Conservation (phyloP, 768 basidiomycete genomes). For the Leucosporidium yakuticum region DNA sequence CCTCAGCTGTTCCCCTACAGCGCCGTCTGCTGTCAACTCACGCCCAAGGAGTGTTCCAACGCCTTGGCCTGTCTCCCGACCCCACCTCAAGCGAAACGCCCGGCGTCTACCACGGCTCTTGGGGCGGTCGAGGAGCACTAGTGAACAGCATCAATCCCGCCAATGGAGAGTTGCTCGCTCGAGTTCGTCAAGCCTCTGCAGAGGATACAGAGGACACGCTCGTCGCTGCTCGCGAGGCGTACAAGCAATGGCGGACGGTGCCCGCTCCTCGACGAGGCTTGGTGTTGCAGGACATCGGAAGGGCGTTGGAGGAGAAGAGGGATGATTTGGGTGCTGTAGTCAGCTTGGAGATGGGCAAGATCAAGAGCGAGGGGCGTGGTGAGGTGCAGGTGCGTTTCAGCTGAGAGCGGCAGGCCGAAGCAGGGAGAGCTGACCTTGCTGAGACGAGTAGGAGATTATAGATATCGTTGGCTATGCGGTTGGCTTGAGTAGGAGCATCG, state of each 20-base stretch:
- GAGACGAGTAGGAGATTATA: conserved; percentile 32
- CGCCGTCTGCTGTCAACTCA: neutral
- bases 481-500: conserved; percentile 26
- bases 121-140: conserved; percentile 68
- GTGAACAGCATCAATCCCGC: conserved; percentile 71
- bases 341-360: conserved; percentile 68
- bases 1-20: neutral
- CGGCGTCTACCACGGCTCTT: conserved; percentile 74
- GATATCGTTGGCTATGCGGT: conserved; percentile 33
- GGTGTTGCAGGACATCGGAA: conserved; percentile 12
- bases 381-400: conserved; percentile 56
- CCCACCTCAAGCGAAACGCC: conserved; percentile 41
- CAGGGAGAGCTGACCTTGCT: neutral
- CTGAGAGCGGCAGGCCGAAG: neutral
- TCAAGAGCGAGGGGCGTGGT: conserved; percentile 79
- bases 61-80: conserved; percentile 59
- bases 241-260: conserved; percentile 61
- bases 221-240: conserved; percentile 67
- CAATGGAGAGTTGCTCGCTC: conserved; percentile 74
- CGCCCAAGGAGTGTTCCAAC: conserved; percentile 47
- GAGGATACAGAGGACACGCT: conserved; percentile 66
- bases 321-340: conserved; percentile 64
- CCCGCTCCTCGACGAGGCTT: conserved; percentile 58
- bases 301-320: conserved; percentile 8
- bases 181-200: conserved; percentile 55